Conservation (phyloP, 768 basidiomycete species). For the Boletus rubescentipes region DNA sequence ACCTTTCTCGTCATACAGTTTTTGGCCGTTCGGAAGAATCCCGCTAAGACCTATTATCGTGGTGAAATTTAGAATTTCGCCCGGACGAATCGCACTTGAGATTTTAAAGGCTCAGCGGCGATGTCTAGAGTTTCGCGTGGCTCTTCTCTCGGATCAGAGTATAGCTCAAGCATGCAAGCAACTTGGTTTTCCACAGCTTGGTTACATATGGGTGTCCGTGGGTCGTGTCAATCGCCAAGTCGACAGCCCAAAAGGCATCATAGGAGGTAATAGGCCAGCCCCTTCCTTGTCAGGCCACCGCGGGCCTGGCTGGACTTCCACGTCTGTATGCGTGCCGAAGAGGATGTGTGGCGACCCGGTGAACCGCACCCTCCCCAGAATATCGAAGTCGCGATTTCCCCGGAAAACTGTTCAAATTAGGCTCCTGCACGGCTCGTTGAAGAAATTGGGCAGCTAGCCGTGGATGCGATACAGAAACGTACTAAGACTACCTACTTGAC, state of each 20-base stretch:
- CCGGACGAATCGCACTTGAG: conserved; percentile 27
- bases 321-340: conserved; percentile 22
- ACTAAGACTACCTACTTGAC: conserved; percentile 12
- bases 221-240: conserved; percentile 27
- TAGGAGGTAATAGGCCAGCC: conserved; percentile 21
- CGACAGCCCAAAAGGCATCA: conserved; percentile 19
- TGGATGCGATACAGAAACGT: conserved; percentile 26
- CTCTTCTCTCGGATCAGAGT: conserved; percentile 20
- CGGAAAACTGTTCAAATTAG: conserved; percentile 9
- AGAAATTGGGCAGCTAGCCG: conserved; percentile 2
- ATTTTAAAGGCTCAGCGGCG: conserved; percentile 22
- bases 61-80: conserved; percentile 19
- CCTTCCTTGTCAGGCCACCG: conserved; percentile 10
- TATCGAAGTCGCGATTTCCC: conserved; percentile 11
- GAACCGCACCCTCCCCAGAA: conserved; percentile 11
- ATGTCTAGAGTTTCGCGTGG: conserved; percentile 23
- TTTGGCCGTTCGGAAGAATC: conserved; percentile 23
- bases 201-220: conserved; percentile 24
- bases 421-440: conserved; percentile 12
- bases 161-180: conserved; percentile 9
- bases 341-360: conserved; percentile 12
- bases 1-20: conserved; percentile 19
- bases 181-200: neutral
- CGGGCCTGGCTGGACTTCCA: conserved; percentile 16
- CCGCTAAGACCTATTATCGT: conserved; percentile 11